Conservation (phyloP, 2,329 filamentous ascomycete genomes). For the Delphinella strobiligena region DNA sequence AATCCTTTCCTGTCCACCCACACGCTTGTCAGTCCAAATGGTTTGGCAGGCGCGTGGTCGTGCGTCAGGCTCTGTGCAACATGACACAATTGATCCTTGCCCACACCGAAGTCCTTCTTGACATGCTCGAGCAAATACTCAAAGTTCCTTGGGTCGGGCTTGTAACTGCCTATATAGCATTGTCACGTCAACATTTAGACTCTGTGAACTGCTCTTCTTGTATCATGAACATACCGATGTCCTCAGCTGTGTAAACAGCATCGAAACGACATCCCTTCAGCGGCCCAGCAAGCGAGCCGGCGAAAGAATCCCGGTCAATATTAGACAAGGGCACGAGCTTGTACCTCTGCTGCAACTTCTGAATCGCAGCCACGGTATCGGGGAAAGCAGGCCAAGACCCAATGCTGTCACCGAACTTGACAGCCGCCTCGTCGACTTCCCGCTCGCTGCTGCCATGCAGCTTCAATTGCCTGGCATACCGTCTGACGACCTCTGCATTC, state of each 20-base stretch:
- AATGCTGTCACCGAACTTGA: slow-evolving; percentile 40
- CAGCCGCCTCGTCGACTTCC: slow-evolving; percentile 28
- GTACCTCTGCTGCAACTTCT: slow-evolving; percentile 37
- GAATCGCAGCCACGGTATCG: slow-evolving; percentile 45
- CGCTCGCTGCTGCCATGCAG: slow-evolving; percentile 32
- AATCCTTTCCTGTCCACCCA: slow-evolving; percentile 42
- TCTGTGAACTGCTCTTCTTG: too few relatives aligned
- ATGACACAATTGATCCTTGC: slow-evolving; percentile 48
- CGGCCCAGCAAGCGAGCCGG: slow-evolving; percentile 33
- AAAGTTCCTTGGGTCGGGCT: slow-evolving; percentile 55
- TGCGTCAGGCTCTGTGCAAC: slow-evolving; percentile 56
- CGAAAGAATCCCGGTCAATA: slow-evolving; percentile 43
- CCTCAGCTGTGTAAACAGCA: slow-evolving; percentile 55
- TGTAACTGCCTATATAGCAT: slow-evolving; percentile 45
- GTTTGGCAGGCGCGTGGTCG: slow-evolving; percentile 54
- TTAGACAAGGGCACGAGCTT: slow-evolving; percentile 52
- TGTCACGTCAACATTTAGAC: too few relatives aligned
- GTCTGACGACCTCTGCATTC: slow-evolving; percentile 19
- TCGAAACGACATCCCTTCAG: slow-evolving; percentile 48
- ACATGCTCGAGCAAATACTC: slow-evolving; percentile 48
- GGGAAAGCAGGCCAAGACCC: slow-evolving; percentile 45
- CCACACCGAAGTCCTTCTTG: slow-evolving; percentile 42
- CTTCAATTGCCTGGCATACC: slow-evolving; percentile 18
- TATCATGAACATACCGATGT: slow-evolving; percentile 49
- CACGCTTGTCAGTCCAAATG: slow-evolving; percentile 46